Conservation (phyloP, 1,284 basidiomycete species). For the Trichosporon sp. region DNA sequence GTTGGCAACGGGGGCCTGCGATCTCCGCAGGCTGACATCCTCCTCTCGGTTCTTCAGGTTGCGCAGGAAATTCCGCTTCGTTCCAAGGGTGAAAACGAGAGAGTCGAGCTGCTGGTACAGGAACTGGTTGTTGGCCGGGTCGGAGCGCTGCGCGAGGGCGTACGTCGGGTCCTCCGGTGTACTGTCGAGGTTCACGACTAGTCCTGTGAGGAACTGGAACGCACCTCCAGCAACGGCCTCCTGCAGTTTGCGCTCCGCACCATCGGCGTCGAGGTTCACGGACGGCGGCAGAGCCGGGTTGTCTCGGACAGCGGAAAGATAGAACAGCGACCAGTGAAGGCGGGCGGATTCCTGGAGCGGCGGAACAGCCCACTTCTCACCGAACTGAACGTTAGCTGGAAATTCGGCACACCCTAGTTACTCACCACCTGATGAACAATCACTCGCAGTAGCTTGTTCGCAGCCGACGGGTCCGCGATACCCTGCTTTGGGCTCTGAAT, state of each 20-base stretch:
- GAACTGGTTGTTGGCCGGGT: slow-evolving; percentile 41
- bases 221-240: slow-evolving; percentile 76
- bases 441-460: slow-evolving; percentile 12
- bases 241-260: slow-evolving; percentile 74
- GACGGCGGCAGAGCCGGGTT: slow-evolving; percentile 58
- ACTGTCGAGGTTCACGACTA: slow-evolving; percentile 42
- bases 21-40: slow-evolving; percentile 57
- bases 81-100: slow-evolving; percentile 68
- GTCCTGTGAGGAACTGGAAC: slow-evolving; percentile 64
- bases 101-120: slow-evolving; percentile 66
- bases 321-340: slow-evolving; percentile 82
- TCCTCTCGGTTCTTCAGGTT: slow-evolving; percentile 89
- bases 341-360: slow-evolving; percentile 72
- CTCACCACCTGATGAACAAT: slow-evolving; percentile 8
- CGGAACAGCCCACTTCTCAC: slow-evolving; percentile 62
- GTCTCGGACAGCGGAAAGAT: slow-evolving; percentile 67
- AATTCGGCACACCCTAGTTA: neutral
- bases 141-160: slow-evolving; percentile 63
- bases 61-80: slow-evolving; percentile 78
- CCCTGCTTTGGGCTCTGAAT: slow-evolving; percentile 8
- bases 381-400: slow-evolving; percentile 25
- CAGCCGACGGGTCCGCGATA: neutral
- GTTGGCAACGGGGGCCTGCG: slow-evolving; percentile 57
- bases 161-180: slow-evolving; percentile 55
- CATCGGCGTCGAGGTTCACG: slow-evolving; percentile 68